Conservation (phyloP, 768 basidiomycete species). For the Cubamyces lactineus region DNA sequence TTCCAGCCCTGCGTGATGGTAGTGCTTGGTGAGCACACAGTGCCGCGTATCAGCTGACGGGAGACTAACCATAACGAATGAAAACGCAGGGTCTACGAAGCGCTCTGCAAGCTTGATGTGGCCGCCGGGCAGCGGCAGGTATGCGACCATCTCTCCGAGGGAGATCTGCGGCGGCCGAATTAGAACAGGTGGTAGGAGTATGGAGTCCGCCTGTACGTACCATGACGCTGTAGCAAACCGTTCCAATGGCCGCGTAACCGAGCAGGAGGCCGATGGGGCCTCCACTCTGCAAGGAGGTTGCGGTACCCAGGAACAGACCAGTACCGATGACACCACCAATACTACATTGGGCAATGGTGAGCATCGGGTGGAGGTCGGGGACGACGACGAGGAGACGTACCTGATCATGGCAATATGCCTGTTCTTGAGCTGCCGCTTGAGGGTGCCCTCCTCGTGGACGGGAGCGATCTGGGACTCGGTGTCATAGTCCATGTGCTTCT, state of each 20-base stretch:
- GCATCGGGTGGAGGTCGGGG: not conserved
- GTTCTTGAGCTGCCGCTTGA: constrained; percentile 47
- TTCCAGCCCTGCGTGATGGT: constrained; percentile 50
- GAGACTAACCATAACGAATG: constrained; percentile 46
- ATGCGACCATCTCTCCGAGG: constrained; percentile 77
- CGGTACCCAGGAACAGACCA: constrained; percentile 53
- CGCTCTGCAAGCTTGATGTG: constrained; percentile 83
- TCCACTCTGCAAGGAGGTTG: constrained; percentile 40
- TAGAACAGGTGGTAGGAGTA: not conserved
- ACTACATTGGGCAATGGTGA: constrained; percentile 20
- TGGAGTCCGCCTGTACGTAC: constrained; percentile 36
- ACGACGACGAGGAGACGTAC: constrained; percentile 33
- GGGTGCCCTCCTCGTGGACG: constrained; percentile 14
- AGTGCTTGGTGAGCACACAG: not conserved
- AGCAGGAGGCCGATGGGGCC: constrained; percentile 72
- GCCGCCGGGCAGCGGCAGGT: constrained; percentile 76
- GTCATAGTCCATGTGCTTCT: constrained; percentile 21
- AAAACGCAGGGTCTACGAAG: constrained; percentile 77
- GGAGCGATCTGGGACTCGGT: constrained; percentile 19
- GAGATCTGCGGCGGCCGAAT: constrained; percentile 49
- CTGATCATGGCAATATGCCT: constrained; percentile 86
- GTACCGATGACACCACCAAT: constrained; percentile 53
- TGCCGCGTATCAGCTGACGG: constrained; percentile 25
- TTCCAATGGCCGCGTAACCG: constrained; percentile 67
- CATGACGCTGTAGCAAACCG: constrained; percentile 76